Percentiles rank a stretch among this genome's conserved stretches.
These are phyloP conservation scores for Annona squamosa DNA, from an alignment of 164 flowering plant species.

Conservation along the genomic window DNA sequence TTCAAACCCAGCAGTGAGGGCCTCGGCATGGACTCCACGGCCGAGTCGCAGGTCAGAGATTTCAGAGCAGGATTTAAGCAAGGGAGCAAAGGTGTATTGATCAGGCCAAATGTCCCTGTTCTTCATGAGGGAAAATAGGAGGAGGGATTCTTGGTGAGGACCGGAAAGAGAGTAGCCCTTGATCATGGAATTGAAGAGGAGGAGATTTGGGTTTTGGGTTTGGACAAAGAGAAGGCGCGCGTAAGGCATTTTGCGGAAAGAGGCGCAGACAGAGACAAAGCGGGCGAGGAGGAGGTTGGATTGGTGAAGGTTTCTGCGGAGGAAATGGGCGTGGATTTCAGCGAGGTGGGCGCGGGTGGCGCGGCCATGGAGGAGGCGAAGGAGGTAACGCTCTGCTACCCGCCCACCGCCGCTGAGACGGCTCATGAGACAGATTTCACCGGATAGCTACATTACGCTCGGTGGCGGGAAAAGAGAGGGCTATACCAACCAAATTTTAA, in stretches of 20 bases:
- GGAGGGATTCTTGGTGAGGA: slow-evolving; percentile 39
- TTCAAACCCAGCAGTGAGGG: slow-evolving; percentile 44
- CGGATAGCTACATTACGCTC: no score
- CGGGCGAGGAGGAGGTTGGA: slow-evolving; percentile 74
- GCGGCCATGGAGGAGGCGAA: slow-evolving; percentile 64
- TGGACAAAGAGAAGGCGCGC: slow-evolving; percentile 54
- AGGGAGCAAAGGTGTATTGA: slow-evolving; percentile 64
- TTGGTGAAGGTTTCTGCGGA: slow-evolving; percentile 63
- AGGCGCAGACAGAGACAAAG: slow-evolving; percentile 55
- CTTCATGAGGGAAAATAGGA: slow-evolving; percentile 42
- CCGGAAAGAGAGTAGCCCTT: slow-evolving; percentile 54
- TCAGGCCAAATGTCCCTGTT: slow-evolving; percentile 56
- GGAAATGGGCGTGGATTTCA: slow-evolving; percentile 66
- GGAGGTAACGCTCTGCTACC: slow-evolving; percentile 51
- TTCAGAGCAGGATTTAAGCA: slow-evolving; percentile 58
- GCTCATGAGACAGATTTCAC: slow-evolving; percentile 1
- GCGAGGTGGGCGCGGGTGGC: slow-evolving; percentile 42
- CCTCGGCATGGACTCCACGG: slow-evolving; percentile 38
- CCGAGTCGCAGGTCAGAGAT: slow-evolving; percentile 36
- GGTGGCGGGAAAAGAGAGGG: no score
- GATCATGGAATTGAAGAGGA: slow-evolving; percentile 77
- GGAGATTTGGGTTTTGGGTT: slow-evolving; percentile 44
- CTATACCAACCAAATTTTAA: no score
- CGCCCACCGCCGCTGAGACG: slow-evolving; percentile 17
- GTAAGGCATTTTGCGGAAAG: slow-evolving; percentile 35